Evolutionary conservation across 2,329 filamentous ascomycete species (phyloP).

Genomic region (Lachnellula suecica): DNA sequence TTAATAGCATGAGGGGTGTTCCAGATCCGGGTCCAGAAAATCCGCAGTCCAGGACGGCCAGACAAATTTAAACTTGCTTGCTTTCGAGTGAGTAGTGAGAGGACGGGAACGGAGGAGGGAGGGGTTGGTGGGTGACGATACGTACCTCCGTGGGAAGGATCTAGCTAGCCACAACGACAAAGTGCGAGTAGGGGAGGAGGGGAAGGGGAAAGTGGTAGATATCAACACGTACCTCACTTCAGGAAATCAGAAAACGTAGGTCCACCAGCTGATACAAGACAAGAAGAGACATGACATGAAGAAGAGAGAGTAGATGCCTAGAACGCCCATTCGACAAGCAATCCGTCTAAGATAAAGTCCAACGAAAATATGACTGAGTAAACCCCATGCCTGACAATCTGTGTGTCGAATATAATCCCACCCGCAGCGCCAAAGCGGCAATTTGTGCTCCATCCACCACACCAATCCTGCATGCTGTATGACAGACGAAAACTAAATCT

Average conservation of each 20-base stretch:
- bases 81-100: conserved; percentile 33
- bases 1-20: background rate
- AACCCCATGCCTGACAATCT: conserved; percentile 4
- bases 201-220: conserved; percentile 2
- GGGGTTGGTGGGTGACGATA: background rate
- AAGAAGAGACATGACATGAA: conserved; percentile 15
- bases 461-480: background rate
- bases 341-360: conserved; percentile 1
- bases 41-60: conserved; percentile 4
- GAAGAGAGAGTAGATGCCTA: conserved; percentile 29
- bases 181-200: background rate
- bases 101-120: background rate
- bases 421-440: conserved; percentile 5
- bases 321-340: conserved; percentile 8
- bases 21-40: conserved; percentile 6
- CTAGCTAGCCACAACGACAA: background rate
- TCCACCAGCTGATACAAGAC: conserved; percentile 9
- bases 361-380: conserved; percentile 2
- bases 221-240: conserved; percentile 31
- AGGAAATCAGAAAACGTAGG: conserved; percentile 9
- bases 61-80: too few relatives aligned
- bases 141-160: conserved; percentile 13
- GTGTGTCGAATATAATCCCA: conserved; percentile 3
- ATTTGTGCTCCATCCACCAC: conserved; percentile 1
- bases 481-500: conserved; percentile 16